Base-by-base conservation (phyloP, 2,329 filamentous ascomycete species). In the Penicillium sp. region DNA sequence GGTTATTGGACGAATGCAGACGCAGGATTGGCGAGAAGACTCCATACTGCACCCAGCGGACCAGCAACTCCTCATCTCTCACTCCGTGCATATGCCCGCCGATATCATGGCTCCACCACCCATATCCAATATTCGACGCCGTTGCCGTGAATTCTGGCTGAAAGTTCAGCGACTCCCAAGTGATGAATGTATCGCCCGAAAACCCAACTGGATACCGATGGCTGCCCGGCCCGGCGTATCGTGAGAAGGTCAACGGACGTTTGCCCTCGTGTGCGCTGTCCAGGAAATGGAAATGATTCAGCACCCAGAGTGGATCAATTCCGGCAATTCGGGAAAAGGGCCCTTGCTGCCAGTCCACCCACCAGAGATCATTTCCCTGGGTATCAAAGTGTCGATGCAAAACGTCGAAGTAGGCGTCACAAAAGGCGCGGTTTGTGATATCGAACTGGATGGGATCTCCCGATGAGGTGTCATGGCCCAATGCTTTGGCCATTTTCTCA, bases 101-200 rank as follows among this genome's bases (percentile, higher is more conserved):
- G 26, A 87, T 85, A 60, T 87, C 84, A 65, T 87, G 84, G 50
- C 81, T 84, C 84, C 84, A 87, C 83, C 84, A 87, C 2, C 83
- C 84, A 60, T 84, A 87, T 0, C 84, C 84, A 58, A 87, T 85
- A 66, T 88, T 87, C 9, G 82, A 84, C 0, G 84, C 82, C 0
- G 82, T 86, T 3, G 83, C 81, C 0, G 85, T 88, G 63, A 87
- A 87, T 63, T 87, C 83, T 6, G 84, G 83, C 65, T 87, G 85
- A 68, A 87, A 87, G 14, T 77, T 67, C 16, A 87, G 75, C 0
- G 81, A 83, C 0, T 75, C 79, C 84, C 84, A 87, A 0, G 81
- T 81, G 18, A 81, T 79, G 46, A 83, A 68, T 0, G 80, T 80
- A 61, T 87, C 84, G 0, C 84, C 84, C 0, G 83, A 87, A 64